A percentile compares a stretch with the other conserved stretches of the same genome.
These are phyloP conservation scores for Citrus mangshanensis DNA, from an alignment of 345 rosid species.

Conservation along the genomic window DNA sequence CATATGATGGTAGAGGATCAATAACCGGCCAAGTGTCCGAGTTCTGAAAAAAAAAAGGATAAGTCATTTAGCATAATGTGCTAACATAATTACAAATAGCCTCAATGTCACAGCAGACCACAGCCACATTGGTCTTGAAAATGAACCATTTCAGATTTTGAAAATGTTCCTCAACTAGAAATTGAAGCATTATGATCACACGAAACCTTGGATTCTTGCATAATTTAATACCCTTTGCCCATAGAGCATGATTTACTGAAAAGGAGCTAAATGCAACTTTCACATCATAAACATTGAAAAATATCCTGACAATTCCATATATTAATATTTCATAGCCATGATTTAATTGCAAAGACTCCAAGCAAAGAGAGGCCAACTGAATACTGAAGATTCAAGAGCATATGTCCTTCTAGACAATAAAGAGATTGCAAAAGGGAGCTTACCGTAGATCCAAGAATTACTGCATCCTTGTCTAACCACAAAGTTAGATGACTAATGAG, in stretches of 20 bases:
- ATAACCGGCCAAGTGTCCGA: conserved; percentile 88
- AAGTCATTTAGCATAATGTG: conserved; percentile 8
- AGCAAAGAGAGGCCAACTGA: not conserved
- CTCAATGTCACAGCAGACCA: conserved; percentile 1
- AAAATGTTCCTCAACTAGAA: not conserved
- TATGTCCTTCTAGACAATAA: not conserved
- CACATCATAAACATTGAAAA: not conserved
- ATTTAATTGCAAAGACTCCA: not conserved
- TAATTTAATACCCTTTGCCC: not conserved
- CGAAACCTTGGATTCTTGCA: conserved; percentile 7
- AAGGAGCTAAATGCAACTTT: not conserved
- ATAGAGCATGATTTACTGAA: conserved; percentile 9
- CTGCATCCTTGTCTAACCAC: conserved; percentile 87
- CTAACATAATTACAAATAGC: conserved; percentile 3
- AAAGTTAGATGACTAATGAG: conserved; percentile 93
- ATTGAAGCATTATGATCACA: conserved; percentile 8
- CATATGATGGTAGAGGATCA: conserved; percentile 95
- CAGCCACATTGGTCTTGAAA: conserved; percentile 5
- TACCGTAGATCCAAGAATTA: conserved; percentile 89
- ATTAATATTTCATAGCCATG: not conserved
- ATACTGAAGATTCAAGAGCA: not conserved
- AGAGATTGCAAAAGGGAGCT: conserved; percentile 16
- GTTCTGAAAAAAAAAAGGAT: conserved; percentile 40
- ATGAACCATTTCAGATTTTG: not conserved
- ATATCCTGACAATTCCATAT: not conserved